A percentile compares a stretch with the other conserved stretches of the same genome.
Conservation (phyloP, 2,329 filamentous ascomycete species). For the Nemania diffusa region DNA sequence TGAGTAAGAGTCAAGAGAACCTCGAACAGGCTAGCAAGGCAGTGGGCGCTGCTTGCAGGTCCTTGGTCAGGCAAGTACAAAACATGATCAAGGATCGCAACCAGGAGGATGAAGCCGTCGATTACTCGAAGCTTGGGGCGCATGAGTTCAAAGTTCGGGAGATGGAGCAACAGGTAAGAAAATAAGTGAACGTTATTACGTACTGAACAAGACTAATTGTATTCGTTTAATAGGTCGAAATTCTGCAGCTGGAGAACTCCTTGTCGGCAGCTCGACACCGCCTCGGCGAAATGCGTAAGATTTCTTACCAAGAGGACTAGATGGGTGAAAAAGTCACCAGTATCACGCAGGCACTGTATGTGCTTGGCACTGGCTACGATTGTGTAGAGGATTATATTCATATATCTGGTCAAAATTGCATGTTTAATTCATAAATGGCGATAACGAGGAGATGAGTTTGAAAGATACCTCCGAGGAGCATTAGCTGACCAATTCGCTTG, state of each 20-base stretch:
- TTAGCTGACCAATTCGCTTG: constrained; percentile 5
- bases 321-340: background rate
- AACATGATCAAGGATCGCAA: constrained; percentile 90
- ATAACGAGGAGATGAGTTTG: background rate
- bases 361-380: background rate
- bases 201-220: constrained; percentile 36
- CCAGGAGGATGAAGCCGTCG: constrained; percentile 82
- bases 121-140: constrained; percentile 87
- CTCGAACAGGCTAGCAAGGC: constrained; percentile 93
- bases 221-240: constrained; percentile 78
- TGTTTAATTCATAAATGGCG: background rate
- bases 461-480: background rate
- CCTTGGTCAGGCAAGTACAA: constrained; percentile 92
- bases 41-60: constrained; percentile 87
- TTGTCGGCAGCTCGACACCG: constrained; percentile 81
- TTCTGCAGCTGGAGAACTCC: constrained; percentile 91
- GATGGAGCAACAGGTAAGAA: constrained; percentile 97
- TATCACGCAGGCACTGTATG: background rate
- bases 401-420: constrained; percentile 3
- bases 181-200: background rate
- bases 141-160: constrained; percentile 99
- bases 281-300: constrained; percentile 97
- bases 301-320: constrained; percentile 86
- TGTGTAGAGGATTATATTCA: background rate
- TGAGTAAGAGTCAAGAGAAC: constrained; percentile 94